Base-by-base conservation (phyloP, 2,329 filamentous ascomycete species). In the Fusarium liriodendri region DNA sequence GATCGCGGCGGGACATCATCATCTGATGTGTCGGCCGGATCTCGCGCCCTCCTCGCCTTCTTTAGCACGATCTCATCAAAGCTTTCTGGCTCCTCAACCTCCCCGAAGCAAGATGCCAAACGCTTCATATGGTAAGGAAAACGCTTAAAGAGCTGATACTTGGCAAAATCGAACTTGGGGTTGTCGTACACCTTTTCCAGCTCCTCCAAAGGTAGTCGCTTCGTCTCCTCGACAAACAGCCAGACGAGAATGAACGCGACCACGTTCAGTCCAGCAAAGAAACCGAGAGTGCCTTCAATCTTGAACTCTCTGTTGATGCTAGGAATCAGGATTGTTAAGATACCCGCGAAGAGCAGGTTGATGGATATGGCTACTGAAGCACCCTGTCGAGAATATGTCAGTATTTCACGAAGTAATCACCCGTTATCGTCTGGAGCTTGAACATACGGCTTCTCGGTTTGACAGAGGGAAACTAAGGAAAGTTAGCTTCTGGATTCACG, bases 341-440 rank as follows among this genome's bases (percentile, higher is more conserved):
- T 76, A 1, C 85, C 85, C 0, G 85, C 85, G 64, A 87, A 87
- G 33, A 85, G 79, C 4, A 87, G 80, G 70, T 88, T 88, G 27
- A 85, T 83, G 4, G 83, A 82, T 22, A 88, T 86, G 4, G 86
- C 85, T 32, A 86, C 84, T 0, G 87, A 84, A 29, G 84, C 83
- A 1, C 87, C 87, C 81, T 81, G 76, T 2, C 22, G 10, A 14
- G 9, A 7, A n/a, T 37, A 70, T n/a, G 73, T 66, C 69, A 80
- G 78, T 2, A 16, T 5, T 37, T 10, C 2, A 10, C 2, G 14
- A 16, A 16, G 2, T 3, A 1, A 14, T 11, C 3, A 14, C 27
- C 6, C 5, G 11, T 6, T 4, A 1, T 18, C 0, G 4, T 16
- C 3, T 10, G 4, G 2, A 4, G 8, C 4, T 16, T 33, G 11